Base-by-base conservation (phyloP, 352 stramenopile genomes). In the Phytophthora sojae region DNA sequence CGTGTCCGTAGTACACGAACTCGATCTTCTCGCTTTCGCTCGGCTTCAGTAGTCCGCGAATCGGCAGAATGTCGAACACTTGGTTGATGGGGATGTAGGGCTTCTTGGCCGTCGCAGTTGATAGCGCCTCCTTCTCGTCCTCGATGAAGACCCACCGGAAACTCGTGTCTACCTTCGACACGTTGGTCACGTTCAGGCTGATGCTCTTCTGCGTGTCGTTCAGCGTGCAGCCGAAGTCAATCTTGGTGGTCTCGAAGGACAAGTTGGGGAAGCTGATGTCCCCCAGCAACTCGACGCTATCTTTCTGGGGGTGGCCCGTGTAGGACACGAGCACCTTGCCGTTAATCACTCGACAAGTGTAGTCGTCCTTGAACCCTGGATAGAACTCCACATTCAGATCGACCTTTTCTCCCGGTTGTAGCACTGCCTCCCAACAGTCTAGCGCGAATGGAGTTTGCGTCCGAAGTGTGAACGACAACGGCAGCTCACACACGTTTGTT, bases 231-330 rank as follows among this genome's bases (percentile, higher is more conserved):
- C 96, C 96, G 69, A 99, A 99, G 61, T 98, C 95, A 39, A 99
- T 88, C 37, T 88, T 88, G 12, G 79, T 85, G 29, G 67, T 93
- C 66, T 98, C 94, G 57, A 99, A 98, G 49, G 91, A 70, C 5
- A 99, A 77, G 58, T 99, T 99, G 1, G 96, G 96, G 54, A 98
- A 99, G 57, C 93, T 95, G 47, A 99, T 98, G 47, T 98, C 90
- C 1, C 89, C 96, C 7, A 94, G 53, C 3, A 99, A 70, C 2
- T 96, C 82, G 14, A 99, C 79, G 30, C 66, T 86, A 66, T 99
- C 96, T 56, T 86, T 92, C 57, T 98, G 89, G 11, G 96, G 94
- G 58, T 99, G 96, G 12, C 88, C 88, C 4, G 81, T 78, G 75
- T 98, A 98, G 6, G 79, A 64, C 53, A 97, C 81, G 4, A 86